Base-by-base conservation (phyloP, 441 rosid species). In the Monsonia emarginata region DNA sequence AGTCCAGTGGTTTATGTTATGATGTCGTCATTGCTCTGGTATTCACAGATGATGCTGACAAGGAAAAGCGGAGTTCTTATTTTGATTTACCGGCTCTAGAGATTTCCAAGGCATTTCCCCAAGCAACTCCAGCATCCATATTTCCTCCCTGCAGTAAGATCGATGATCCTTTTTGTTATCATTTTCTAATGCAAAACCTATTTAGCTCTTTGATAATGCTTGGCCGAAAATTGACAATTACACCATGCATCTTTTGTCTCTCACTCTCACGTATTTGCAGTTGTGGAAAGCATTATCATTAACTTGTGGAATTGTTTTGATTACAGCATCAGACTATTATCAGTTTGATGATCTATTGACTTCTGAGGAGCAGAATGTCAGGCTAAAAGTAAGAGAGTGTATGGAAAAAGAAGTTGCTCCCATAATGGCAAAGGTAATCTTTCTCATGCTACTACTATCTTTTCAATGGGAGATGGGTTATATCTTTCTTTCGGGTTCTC, bases 321-420 rank as follows among this genome's bases (percentile, higher is more conserved):
- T 54, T 76, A 65, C 85, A 94, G 95, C 83, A 18, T 91, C 96
- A 5, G 97, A 94, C 52, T 94, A 89, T 75, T 91, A 77, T 65
- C 91, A 88, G 32, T 81, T 81, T 65, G 80, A 80, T 78, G 97
- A 90, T 71, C 75, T 89, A n/a, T 63, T 91, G 87, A 83, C 80
- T 70, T 80, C 81, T 7, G 96, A 89, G 79, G 99, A 94, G 76
- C 88, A 78, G 68, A 86, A 85, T 8, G 0, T 85, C 19, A 75
- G 85, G 52, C 66, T 68, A 71, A 85, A 76, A 83, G 97, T 91
- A 63, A 84, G 94, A 68, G 81, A 82, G 65, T 88, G 81, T 70
- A 83, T 89, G 96, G 99, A 88, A 79, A 94, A 83, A 76, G 92
- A 88, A 79, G 82, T 94, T 69, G 97, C 99, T 58, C 96, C 96